Evolutionary conservation across 495 filamentous ascomycete species (phyloP).

Genomic region (Aspergillus homomorphus): DNA sequence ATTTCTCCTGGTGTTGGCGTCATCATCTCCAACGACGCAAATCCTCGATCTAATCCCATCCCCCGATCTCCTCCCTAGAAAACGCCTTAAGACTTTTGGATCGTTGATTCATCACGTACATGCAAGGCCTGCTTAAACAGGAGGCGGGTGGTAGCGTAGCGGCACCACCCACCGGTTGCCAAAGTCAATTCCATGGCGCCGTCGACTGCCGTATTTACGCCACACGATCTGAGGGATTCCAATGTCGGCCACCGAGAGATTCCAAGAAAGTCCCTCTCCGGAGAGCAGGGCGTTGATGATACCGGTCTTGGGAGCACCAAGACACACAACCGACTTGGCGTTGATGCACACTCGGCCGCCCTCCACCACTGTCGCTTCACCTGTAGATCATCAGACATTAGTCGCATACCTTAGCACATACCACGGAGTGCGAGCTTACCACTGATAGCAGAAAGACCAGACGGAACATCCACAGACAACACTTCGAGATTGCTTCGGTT

Average conservation of each 20-base stretch:
- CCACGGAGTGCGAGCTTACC: conserved; percentile 53
- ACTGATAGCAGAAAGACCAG: conserved; percentile 74
- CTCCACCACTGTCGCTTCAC: conserved; percentile 55
- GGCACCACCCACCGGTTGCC: conserved; percentile 76
- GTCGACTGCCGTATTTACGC: conserved; percentile 78
- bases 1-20: not conserved
- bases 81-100: conserved; percentile 3
- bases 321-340: conserved; percentile 71
- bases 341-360: conserved; percentile 70
- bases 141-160: conserved; percentile 34
- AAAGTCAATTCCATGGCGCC: conserved; percentile 79
- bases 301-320: conserved; percentile 82
- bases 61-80: not conserved
- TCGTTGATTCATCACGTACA: conserved; percentile 3
- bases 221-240: conserved; percentile 78
- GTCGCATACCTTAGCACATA: not conserved
- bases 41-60: not conserved
- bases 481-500: conserved; percentile 76
- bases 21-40: not conserved
- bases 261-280: conserved; percentile 60
- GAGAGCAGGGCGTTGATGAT: conserved; percentile 67
- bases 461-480: conserved; percentile 82
- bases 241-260: conserved; percentile 78
- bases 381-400: conserved; percentile 26
- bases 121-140: conserved; percentile 10